phyloP scores from a whole-genome alignment of 2,329 filamentous ascomycete species.

The Xylaria sp. region DNA sequence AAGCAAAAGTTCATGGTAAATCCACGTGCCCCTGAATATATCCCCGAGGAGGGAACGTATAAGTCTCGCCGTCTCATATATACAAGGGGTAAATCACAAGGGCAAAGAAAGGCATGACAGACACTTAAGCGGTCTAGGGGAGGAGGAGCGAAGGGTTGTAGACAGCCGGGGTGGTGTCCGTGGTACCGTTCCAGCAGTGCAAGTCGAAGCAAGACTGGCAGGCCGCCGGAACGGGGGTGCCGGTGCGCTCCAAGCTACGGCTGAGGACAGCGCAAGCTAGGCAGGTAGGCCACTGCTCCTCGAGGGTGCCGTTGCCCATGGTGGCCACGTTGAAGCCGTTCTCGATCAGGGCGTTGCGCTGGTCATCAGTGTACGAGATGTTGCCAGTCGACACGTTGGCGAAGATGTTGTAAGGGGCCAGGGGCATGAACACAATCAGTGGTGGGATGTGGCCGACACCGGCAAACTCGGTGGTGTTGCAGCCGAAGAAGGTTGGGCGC shows the following conservation, averaged over 20 bases:
- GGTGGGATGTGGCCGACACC: constrained; percentile 43
- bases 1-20: not conserved
- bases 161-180: constrained; percentile 27
- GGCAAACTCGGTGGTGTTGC: constrained; percentile 57
- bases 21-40: too few species aligned
- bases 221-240: constrained; percentile 60
- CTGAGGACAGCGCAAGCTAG: constrained; percentile 82
- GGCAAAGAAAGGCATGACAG: not conserved
- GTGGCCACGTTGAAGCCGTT: constrained; percentile 89
- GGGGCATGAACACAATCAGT: constrained; percentile 82
- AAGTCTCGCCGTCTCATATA: too few species aligned
- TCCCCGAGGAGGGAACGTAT: too few species aligned
- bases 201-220: constrained; percentile 71
- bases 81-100: too few species aligned
- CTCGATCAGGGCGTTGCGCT: constrained; percentile 74
- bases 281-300: constrained; percentile 72
- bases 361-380: constrained; percentile 53
- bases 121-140: not conserved
- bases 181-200: constrained; percentile 90
- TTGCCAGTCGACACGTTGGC: constrained; percentile 79
- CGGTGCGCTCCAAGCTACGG: constrained; percentile 68
- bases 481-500: constrained; percentile 76
- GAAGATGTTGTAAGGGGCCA: constrained; percentile 68
- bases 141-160: constrained; percentile 39
- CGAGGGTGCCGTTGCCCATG: constrained; percentile 71